phyloP scores from a whole-genome alignment of 495 filamentous ascomycete genomes.

The Hyaloscypha hepaticicola region DNA sequence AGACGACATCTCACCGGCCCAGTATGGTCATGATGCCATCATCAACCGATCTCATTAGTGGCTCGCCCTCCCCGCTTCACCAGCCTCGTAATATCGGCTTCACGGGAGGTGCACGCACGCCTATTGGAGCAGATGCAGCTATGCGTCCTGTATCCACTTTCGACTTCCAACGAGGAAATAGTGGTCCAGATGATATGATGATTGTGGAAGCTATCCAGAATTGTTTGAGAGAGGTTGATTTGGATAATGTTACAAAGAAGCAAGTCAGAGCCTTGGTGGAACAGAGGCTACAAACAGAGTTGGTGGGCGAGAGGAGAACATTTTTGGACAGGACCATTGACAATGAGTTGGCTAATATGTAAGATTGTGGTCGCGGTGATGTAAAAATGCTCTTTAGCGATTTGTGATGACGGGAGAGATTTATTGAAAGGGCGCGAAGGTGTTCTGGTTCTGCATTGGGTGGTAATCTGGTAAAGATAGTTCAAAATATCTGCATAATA shows the following conservation, averaged over 20 bases:
- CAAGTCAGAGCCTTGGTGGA: slow-evolving; percentile 91
- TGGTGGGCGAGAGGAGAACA: slow-evolving; percentile 74
- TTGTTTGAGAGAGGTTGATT: slow-evolving; percentile 84
- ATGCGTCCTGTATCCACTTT: slow-evolving; percentile 64
- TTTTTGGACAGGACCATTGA: slow-evolving; percentile 94
- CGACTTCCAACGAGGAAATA: slow-evolving; percentile 69
- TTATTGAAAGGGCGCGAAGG: background rate
- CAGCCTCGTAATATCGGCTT: slow-evolving; percentile 42
- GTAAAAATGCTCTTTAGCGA: background rate
- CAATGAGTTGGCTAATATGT: slow-evolving; percentile 92
- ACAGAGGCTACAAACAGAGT: slow-evolving; percentile 83
- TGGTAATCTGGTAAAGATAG: background rate
- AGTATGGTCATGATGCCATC: slow-evolving; percentile 28
- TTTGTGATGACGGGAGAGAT: background rate
- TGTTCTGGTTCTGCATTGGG: background rate
- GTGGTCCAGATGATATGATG: slow-evolving; percentile 68
- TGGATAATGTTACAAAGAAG: slow-evolving; percentile 97
- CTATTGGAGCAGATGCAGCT: slow-evolving; percentile 40
- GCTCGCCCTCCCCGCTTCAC: slow-evolving; percentile 21
- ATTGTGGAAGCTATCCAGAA: slow-evolving; percentile 82
- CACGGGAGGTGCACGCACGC: slow-evolving; percentile 38
- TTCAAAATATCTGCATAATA: background rate
- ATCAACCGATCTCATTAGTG: slow-evolving; percentile 23
- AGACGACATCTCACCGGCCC: slow-evolving; percentile 25
- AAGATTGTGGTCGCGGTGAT: slow-evolving; percentile 29